These are phyloP conservation scores for Ceratobasidium sp. DNA, from an alignment of 1,284 basidiomycete genomes.

Conservation along the genomic window DNA sequence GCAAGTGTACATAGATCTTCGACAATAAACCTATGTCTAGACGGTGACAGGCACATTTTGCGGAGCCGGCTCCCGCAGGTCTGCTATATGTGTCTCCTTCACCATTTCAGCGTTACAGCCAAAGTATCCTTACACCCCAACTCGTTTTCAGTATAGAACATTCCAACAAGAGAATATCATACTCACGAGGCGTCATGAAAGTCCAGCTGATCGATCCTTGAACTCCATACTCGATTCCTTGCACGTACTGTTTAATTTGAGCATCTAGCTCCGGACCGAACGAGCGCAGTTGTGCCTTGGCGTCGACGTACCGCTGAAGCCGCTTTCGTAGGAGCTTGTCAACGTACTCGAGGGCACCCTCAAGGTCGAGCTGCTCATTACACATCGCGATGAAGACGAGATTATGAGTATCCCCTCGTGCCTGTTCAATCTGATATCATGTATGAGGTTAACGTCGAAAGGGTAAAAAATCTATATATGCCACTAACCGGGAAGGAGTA, in stretches of 20 bases:
- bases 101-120: neutral
- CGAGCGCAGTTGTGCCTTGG: constrained; percentile 60
- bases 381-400: constrained; percentile 65
- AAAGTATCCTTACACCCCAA: neutral
- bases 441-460: constrained; percentile 2
- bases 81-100: neutral
- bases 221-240: constrained; percentile 63
- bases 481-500: constrained; percentile 15
- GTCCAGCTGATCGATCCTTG: constrained; percentile 66
- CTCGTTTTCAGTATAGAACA: neutral
- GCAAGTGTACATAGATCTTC: no score
- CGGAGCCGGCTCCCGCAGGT: neutral
- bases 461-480: neutral
- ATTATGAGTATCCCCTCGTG: constrained; percentile 63
- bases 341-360: constrained; percentile 61
- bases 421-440: constrained; percentile 27
- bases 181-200: constrained; percentile 49
- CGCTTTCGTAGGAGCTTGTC: constrained; percentile 61
- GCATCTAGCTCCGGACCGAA: constrained; percentile 60
- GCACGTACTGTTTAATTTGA: constrained; percentile 59
- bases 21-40: no score
- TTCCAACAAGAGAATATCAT: no score
- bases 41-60: neutral
- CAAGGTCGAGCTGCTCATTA: constrained; percentile 60
- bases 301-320: constrained; percentile 59